Percentiles rank a stretch among this genome's conserved stretches.
Conservation (phyloP, 768 basidiomycete species). For the Terana coerulea region DNA sequence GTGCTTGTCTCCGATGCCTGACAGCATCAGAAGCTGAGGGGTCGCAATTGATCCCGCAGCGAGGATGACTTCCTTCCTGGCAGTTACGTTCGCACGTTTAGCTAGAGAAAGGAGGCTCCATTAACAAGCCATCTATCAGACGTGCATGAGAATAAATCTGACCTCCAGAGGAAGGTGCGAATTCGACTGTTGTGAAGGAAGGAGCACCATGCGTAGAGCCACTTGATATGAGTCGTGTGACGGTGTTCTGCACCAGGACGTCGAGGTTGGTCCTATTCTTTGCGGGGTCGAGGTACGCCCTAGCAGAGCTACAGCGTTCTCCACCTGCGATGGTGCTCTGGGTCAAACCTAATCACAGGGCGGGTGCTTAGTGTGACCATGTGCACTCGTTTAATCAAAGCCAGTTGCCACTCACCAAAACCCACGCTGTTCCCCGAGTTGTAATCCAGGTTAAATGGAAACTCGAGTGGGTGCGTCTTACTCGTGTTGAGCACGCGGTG, state of each 20-base stretch:
- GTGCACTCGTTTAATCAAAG: neutral
- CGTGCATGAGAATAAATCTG: neutral
- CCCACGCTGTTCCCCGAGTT: conserved; percentile 17
- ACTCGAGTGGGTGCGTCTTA: neutral
- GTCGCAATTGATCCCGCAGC: conserved; percentile 28
- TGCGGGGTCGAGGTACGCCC: conserved; percentile 16
- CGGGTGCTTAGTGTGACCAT: neutral
- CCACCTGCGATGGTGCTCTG: conserved; percentile 15
- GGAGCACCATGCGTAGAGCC: neutral
- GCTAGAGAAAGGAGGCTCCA: conserved; percentile 1
- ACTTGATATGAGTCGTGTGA: conserved; percentile 7
- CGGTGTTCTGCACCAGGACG: conserved; percentile 13
- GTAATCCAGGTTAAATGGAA: conserved; percentile 16
- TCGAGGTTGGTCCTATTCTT: conserved; percentile 18
- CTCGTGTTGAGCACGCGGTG: conserved; percentile 10
- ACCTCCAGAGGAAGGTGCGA: neutral
- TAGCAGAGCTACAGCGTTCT: conserved; percentile 16
- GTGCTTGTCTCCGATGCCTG: conserved; percentile 11
- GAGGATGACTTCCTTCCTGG: conserved; percentile 18
- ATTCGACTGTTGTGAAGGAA: conserved; percentile 1
- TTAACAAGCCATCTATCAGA: neutral
- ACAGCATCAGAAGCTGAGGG: conserved; percentile 17
- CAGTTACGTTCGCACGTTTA: conserved; percentile 2
- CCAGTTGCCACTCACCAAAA: conserved; percentile 5
- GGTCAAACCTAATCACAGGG: conserved; percentile 9